Base-by-base conservation (phyloP, 495 filamentous ascomycete species). In the Penicillium samsonianum region DNA sequence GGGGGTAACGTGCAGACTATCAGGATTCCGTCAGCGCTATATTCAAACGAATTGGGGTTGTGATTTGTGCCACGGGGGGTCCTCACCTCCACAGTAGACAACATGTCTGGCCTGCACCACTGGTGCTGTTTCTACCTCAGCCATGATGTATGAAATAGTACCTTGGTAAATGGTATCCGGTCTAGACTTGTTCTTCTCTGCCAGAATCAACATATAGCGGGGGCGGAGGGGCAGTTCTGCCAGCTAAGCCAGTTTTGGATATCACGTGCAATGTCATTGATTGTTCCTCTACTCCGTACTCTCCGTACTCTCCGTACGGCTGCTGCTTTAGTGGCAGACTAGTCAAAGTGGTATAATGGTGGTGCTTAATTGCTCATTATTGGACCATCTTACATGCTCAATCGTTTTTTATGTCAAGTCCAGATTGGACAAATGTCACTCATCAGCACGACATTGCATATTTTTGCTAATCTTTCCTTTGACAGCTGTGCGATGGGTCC, bases 1-100 rank as follows among this genome's bases (percentile, higher is more conserved):
- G 92, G 91, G 46, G 94, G 94, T 66, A 98, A 79, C 48, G 86
- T 87, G 79, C 94, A 98, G 48, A 96, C 92, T 97, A 66, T 52
- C 42, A 9, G 38, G 10, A 62, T 28, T 51, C 17, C 48, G 59
- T 67, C 41, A 72, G 62, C 37, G 50, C 58, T 23, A 49, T 41
- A 25, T 48, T 28, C 55, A 37, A 60, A 33, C 20, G 63, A 47
- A 35, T 30, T 30, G 22, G 37, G 44, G 47, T 37, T 33, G 44
- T n/a, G 30, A 3, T 50, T n/a, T 37, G n/a, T 31, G 57, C 38
- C 60, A 54, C 22, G 56, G 43, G n/a, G 61, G 16, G 28, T 54
- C 65, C 82, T 73, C 76, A 90, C 90, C 86, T 76, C 87, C 91
- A 71, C 91, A 96, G 68, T 96, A 96, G 53, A 87, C 68, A 57